Base-by-base conservation (phyloP, 2,329 filamentous ascomycete species). In the Aotearoamyces nothofagi region DNA sequence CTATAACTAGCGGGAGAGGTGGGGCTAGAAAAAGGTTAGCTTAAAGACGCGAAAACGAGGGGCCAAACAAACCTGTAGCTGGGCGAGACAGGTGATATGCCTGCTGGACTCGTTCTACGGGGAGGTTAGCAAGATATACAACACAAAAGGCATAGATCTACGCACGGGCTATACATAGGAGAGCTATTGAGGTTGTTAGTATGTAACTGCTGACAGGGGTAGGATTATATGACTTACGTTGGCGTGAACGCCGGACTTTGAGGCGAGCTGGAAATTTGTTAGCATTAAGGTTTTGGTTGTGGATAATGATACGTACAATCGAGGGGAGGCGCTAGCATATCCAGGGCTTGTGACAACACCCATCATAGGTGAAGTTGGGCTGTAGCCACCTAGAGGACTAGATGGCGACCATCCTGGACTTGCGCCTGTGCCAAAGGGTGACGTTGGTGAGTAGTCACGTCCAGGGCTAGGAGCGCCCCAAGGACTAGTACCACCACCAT, bases 401-500 rank as follows among this genome's bases (percentile, higher is more conserved):
- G 40, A 39, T 19, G 45, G 45, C 11, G 43, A 43, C 25, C 41
- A 49, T 4, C 38, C 37, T 6, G 69, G 69, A 4, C 63, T 67
- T 3, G 53, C 52, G 19, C 34, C 78, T 25, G 38, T 38, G 29
- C 36, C 43, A 36, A 38, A 60, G 38, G 58, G 58, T n/a, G 58
- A 61, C 2, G 57, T 58, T 17, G 38, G 37, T 4, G 30, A 33
- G 44, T 71, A 70, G 22, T 55, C 53, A 31, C 54, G 54, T 47
- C 61, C 51, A 22, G 79, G 79, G 50, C 78, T 83, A 40, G 70
- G 63, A 35, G 66, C 65, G 19, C 62, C 62, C 47, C 74, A 80
- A 2, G 81, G 77, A 48, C 78, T 84, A 55, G 72, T 63, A 8
- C 63, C 62, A 40, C 66, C 35, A 32, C 59, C 57, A 15, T 56